Base-by-base conservation (phyloP, 2,329 filamentous ascomycete genomes). In the Paradendryphiella salina region DNA sequence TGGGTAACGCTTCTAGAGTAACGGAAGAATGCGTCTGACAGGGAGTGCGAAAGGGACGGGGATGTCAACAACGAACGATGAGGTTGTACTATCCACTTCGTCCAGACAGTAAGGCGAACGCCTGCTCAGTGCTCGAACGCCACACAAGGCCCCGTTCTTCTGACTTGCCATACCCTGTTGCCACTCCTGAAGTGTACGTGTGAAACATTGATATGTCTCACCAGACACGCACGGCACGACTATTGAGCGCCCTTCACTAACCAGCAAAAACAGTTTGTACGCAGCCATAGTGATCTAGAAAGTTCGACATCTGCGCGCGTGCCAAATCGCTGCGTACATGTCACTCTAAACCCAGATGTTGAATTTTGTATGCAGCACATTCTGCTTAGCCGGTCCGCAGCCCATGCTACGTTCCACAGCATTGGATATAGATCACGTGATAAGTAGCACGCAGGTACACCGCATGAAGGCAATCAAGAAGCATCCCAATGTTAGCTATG, bases 11-110 rank as follows among this genome's bases (percentile, higher is more conserved):
- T 48, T 31, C 43, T 52, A 38, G 52, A 45, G 51, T 48, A 41
- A 51, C 49, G 47, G 59, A 41, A 52, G 46, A 29, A 21, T 58
- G 53, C 49, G 50, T 54, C 46, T 58, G 61, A 60, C 57, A 64
- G 52, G 59, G 48, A 54, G 52, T 47, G 53, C 53, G 50, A 44
- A 34, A 41, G 42, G 43, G 56, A 48, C 46, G 42, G 49, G 45
- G 46, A 53, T 32, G 44, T 52, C 48, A 56, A 52, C 29, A 21
- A 44, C 40, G 40, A 48, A 29, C 47, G 49, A 20, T 32, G 9
- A 23, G 29, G 26, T 36, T 13, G 32, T 32, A 36, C 42, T 18
- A 11, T 36, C 8, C 21, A 14, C 26, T 38, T n/a, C 13, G 32
- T 18, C 43, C 18, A 40, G n/a, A 23, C 29, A 28, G 31, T 13